Evolutionary conservation across 176 grass and related monocot genomes (phyloP).

Genomic region (Avena sativa): DNA sequence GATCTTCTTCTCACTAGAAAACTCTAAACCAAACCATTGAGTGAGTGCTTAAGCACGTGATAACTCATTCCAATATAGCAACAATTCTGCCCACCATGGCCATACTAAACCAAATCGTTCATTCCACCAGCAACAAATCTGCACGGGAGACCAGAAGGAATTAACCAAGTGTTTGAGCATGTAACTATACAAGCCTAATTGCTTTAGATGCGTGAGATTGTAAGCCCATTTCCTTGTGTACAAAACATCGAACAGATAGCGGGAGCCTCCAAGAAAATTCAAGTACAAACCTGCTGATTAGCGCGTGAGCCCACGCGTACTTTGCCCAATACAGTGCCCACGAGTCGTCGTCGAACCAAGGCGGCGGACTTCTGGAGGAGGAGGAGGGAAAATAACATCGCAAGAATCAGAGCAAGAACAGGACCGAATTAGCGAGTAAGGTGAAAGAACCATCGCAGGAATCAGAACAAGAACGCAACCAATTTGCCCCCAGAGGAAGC

Average conservation of each 20-base stretch:
- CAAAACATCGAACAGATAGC: constrained; percentile 23
- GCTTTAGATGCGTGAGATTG: neutral
- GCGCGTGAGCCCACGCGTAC: constrained; percentile 17
- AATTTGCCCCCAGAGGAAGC: neutral
- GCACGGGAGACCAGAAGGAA: constrained; percentile 35
- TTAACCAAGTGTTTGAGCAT: neutral
- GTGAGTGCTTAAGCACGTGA: neutral
- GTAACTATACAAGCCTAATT: constrained; percentile 9
- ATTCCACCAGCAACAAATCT: constrained; percentile 33
- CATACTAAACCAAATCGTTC: constrained; percentile 34
- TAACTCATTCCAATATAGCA: neutral
- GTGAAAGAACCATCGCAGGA: neutral
- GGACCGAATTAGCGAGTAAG: neutral
- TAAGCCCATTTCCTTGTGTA: neutral
- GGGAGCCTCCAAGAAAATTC: neutral
- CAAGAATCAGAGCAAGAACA: constrained; percentile 28
- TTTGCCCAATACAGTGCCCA: constrained; percentile 19
- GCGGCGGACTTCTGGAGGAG: neutral
- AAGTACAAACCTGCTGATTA: neutral
- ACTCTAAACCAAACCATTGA: constrained; percentile 2
- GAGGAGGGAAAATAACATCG: neutral
- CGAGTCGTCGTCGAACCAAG: neutral
- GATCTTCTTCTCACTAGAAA: neutral
- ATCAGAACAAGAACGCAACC: neutral
- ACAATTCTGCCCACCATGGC: constrained; percentile 8